phyloP scores from a whole-genome alignment of 2,329 filamentous ascomycete genomes.

The Fusarium pseudocircinatum region DNA sequence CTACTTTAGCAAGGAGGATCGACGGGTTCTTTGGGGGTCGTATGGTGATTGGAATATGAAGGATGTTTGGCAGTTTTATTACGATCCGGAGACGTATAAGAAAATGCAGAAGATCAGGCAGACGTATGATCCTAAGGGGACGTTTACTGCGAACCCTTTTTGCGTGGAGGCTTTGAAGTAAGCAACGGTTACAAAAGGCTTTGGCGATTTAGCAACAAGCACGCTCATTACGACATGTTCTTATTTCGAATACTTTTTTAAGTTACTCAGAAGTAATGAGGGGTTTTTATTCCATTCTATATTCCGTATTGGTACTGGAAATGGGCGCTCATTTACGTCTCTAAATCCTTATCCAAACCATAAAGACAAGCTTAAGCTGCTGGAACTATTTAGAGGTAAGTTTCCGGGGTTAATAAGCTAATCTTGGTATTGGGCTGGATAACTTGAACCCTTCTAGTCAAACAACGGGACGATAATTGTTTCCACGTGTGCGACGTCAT shows the following conservation, averaged over 20 bases:
- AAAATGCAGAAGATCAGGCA: conserved; percentile 43
- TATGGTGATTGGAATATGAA: conserved; percentile 48
- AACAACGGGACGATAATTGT: neutral
- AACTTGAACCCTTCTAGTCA: neutral
- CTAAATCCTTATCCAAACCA: too few relatives aligned
- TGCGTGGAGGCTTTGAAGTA: neutral
- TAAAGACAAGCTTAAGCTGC: too few relatives aligned
- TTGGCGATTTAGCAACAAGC: too few relatives aligned
- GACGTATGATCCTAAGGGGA: conserved; percentile 48
- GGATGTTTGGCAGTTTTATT: conserved; percentile 47
- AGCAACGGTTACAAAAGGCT: neutral
- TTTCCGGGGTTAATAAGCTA: neutral
- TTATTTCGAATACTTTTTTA: too few relatives aligned
- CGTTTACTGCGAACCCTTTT: conserved; percentile 51
- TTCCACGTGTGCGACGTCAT: neutral
- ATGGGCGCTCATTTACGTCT: too few relatives aligned
- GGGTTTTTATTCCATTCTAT: too few relatives aligned
- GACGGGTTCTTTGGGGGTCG: conserved; percentile 51
- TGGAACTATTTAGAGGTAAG: too few relatives aligned
- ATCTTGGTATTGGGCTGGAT: neutral
- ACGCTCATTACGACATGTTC: too few relatives aligned
- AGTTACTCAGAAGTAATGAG: too few relatives aligned
- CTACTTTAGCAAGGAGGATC: conserved; percentile 49
- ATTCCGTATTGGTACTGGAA: too few relatives aligned
- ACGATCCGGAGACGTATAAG: conserved; percentile 46